Conservation (phyloP, 495 filamentous ascomycete genomes). For the Venustampulla echinocandica region DNA sequence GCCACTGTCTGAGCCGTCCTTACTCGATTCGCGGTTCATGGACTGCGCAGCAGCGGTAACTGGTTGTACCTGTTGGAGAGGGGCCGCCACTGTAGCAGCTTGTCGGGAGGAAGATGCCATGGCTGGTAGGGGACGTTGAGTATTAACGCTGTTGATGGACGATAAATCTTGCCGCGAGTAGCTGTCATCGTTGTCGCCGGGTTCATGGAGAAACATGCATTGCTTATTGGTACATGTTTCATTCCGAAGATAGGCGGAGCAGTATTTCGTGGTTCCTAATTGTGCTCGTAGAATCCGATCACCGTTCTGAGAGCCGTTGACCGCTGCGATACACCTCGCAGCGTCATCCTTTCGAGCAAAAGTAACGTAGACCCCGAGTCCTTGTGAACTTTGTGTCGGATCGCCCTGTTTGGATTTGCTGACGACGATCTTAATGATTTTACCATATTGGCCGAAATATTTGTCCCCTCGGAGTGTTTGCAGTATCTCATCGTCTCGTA, state of each 20-base stretch:
- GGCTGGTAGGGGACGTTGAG: slow-evolving; percentile 55
- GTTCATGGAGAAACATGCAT: slow-evolving; percentile 97
- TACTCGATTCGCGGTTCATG: slow-evolving; percentile 66
- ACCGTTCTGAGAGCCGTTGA: slow-evolving; percentile 86
- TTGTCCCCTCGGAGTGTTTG: slow-evolving; percentile 77
- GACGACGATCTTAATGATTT: slow-evolving; percentile 97
- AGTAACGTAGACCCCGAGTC: slow-evolving; percentile 94
- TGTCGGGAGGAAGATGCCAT: slow-evolving; percentile 40
- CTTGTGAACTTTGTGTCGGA: slow-evolving; percentile 56
- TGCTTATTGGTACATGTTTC: slow-evolving; percentile 89
- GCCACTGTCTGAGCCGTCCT: slow-evolving; percentile 59
- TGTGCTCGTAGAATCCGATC: slow-evolving; percentile 83
- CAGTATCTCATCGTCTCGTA: slow-evolving; percentile 82
- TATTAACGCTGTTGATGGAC: slow-evolving; percentile 81
- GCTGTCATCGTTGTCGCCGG: slow-evolving; percentile 92
- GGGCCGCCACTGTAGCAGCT: slow-evolving; percentile 32
- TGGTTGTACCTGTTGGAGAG: slow-evolving; percentile 36
- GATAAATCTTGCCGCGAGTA: slow-evolving; percentile 93
- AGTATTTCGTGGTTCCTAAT: slow-evolving; percentile 97
- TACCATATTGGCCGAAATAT: slow-evolving; percentile 98
- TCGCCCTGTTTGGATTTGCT: slow-evolving; percentile 80
- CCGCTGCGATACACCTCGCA: slow-evolving; percentile 75
- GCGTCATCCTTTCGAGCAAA: slow-evolving; percentile 86
- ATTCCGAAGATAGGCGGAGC: slow-evolving; percentile 88
- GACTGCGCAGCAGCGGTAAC: slow-evolving; percentile 52